These are phyloP conservation scores for Escovopsis sp. DNA, from an alignment of 2,329 filamentous ascomycete species.

Conservation along the genomic window DNA sequence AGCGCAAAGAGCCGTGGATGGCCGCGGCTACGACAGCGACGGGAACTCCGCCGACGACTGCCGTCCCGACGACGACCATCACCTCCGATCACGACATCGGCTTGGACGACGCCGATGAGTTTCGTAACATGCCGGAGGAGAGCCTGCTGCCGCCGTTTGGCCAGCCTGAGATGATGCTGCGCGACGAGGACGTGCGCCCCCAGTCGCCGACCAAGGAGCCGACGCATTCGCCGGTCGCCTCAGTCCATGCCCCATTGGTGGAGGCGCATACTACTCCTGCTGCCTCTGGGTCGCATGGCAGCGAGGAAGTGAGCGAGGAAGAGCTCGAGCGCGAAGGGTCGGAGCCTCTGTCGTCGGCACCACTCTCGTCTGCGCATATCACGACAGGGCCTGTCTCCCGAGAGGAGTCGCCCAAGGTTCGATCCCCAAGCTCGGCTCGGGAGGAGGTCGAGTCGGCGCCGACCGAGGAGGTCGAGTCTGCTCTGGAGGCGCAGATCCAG, in stretches of 20 bases:
- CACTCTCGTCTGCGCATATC: not conserved
- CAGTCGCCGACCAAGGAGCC: not conserved
- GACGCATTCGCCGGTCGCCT: no score
- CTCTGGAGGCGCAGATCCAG: not conserved
- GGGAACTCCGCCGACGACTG: no score
- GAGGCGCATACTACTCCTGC: no score
- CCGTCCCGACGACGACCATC: no score
- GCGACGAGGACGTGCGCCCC: not conserved
- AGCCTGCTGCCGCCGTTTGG: no score
- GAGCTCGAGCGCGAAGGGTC: not conserved
- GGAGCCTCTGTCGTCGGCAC: not conserved
- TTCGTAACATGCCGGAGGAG: no score
- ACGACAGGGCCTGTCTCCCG: not conserved
- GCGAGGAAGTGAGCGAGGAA: not conserved
- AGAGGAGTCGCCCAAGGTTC: not conserved
- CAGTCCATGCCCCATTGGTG: no score
- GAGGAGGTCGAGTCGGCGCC: not conserved
- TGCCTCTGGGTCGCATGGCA: not conserved
- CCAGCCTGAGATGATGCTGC: not conserved
- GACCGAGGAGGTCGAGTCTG: not conserved
- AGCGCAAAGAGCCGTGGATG: no score
- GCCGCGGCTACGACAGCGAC: no score
- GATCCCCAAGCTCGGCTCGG: not conserved
- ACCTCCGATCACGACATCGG: no score
- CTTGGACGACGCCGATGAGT: no score